These are phyloP conservation scores for Apiospora marii DNA, from an alignment of 2,329 filamentous ascomycete genomes.

Conservation along the genomic window DNA sequence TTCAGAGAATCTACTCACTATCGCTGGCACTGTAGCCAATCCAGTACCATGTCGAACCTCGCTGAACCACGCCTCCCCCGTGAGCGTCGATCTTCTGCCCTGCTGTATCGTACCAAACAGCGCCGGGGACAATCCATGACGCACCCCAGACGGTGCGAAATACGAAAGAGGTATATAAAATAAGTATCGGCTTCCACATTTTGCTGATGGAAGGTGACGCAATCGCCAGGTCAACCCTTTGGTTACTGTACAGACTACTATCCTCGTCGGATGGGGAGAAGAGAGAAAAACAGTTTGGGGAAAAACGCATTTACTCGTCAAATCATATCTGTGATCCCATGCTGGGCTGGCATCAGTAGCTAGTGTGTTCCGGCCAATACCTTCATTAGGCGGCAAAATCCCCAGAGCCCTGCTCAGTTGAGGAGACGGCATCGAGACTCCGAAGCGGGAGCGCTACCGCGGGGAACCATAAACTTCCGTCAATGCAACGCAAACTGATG, in stretches of 20 bases:
- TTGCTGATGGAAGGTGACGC: neutral
- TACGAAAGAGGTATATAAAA: neutral
- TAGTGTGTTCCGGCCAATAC: neutral
- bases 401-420: neutral
- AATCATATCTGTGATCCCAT: neutral
- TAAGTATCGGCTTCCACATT: neutral
- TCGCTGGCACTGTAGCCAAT: conserved; percentile 45
- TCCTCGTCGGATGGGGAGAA: neutral
- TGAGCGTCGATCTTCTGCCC: conserved; percentile 51
- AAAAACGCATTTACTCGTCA: neutral
- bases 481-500: neutral
- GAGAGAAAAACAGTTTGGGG: neutral
- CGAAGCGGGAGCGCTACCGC: neutral
- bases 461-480: neutral
- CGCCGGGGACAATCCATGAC: conserved; percentile 50
- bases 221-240: neutral
- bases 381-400: neutral
- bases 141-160: conserved; percentile 32
- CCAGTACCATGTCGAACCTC: conserved; percentile 50
- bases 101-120: conserved; percentile 48
- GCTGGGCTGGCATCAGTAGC: neutral
- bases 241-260: neutral
- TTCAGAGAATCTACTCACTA: conserved; percentile 27
- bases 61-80: conserved; percentile 47
- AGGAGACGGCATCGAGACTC: conserved; percentile 11